Evolutionary conservation across 805 yeast genomes (phyloP), one percentile per base, ranked within the genome.

Genomic region (Schwanniomyces sp.): DNA sequence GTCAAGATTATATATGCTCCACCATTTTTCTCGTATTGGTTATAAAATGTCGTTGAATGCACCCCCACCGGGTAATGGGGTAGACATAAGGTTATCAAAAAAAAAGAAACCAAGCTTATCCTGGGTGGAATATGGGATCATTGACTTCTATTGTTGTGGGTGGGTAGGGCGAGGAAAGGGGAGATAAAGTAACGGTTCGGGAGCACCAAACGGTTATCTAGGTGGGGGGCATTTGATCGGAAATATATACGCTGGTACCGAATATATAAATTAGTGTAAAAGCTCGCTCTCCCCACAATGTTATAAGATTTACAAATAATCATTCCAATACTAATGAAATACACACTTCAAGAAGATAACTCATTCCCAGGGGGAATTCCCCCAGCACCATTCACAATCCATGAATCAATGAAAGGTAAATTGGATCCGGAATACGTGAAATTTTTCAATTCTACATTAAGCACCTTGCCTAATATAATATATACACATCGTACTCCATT

Each of bases 391-490:
- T 59, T 63, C 47, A 40, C 52, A 26, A 49, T 74, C 30, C 67
- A 67, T 48, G 58, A 56, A 7, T 51, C 63, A 2, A 61, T 69
- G 59, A 43, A 27, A 16, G 50, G 48, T 27, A 60, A 53, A 44
- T 49, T 73, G 38, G 78, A 72, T 52, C 71, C 75, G 4, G 67
- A 64, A 38, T 73, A 72, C 46, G 62, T 67, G 9, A 54, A 61
- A 27, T 72, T 73, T 51, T 73, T 66, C 63, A 59, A 64, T 28
- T 28, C 48, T 4, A 42, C 58, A 40, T 48, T 71, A 40, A 50
- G 58, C 40, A 40, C 59, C 14, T 58, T 59, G 25, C 61, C 67
- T 21, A 56, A 57, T 37, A 55, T 70, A 38, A 51, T 67, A 18
- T 66, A 64, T 52, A 70, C 75, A 9, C 74, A 71, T 40, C 52